Base-by-base conservation (phyloP, 2,329 filamentous ascomycete species). In the Fusarium domesticum region DNA sequence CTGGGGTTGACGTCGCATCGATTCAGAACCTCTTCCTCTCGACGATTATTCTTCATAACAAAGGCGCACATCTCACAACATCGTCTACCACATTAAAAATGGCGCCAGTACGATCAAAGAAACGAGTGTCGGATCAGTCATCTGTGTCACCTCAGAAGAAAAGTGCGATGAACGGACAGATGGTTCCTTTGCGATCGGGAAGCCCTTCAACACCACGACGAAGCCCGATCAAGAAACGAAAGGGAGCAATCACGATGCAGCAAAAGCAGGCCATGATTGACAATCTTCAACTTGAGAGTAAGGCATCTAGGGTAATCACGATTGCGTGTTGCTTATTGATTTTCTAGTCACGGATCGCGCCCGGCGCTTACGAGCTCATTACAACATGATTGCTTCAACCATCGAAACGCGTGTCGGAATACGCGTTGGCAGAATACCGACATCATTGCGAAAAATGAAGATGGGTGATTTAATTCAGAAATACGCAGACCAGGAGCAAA, bases 231-330 rank as follows among this genome's bases (percentile, higher is more conserved):
- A 84, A 78, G 67, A 85, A 79, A 69, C 76, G 69, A 53, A 75
- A 70, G 59, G 69, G 78, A 47, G 80, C 76, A 34, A 78, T 92
- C 51, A 83, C 82, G 3, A 65, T 80, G 43, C 75, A 76, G 32
- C 89, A 95, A 64, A 96, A 95, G 68, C 87, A 93, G 67, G 85
- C 87, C 10, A 72, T 96, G 39, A 85, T 96, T 46, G 89, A 96
- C 60, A 95, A 96, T 59, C 70, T 96, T 31, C 89, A 95, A 63
- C 76, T 96, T 32, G 90, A 96, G 69, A 81, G 90, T 95, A 76
- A 51, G 83, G 18, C 18, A 18, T 12, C 6, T 11, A 33, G 6
- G 23, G 32, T 51, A 60, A 43, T 63, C 47, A 43, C 37, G 30
- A 39, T 39, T 18, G 25, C 15, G 18, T 44, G 39, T 47, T 31